phyloP scores from a whole-genome alignment of 2,329 filamentous ascomycete genomes.

The Fusarium sp. region DNA sequence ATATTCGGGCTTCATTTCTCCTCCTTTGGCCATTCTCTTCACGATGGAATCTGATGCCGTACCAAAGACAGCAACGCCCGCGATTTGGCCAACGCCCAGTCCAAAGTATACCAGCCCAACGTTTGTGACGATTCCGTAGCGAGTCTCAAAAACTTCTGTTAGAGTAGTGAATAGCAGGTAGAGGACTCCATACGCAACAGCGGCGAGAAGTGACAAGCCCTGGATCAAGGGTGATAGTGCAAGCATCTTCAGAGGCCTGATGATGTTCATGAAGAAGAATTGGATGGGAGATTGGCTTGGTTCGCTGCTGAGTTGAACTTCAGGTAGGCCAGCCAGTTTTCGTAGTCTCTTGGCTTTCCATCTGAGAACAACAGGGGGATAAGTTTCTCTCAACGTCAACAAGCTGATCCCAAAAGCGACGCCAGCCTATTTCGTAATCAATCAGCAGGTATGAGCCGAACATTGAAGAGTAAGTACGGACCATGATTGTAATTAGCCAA shows the following conservation, averaged over 20 bases:
- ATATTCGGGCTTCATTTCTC: conserved; percentile 28
- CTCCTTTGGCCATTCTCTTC: conserved; percentile 12
- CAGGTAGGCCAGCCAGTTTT: background rate
- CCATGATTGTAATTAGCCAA: background rate
- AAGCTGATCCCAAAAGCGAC: background rate
- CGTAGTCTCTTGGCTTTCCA: background rate
- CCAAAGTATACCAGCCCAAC: background rate
- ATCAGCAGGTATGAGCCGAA: background rate
- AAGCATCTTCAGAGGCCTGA: background rate
- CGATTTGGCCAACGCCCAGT: background rate
- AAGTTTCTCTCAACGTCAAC: background rate
- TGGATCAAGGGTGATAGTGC: background rate
- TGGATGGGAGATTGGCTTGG: background rate
- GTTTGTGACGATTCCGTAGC: background rate
- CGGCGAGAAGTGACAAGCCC: background rate
- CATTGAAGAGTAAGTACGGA: background rate
- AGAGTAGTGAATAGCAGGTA: conserved; percentile 52
- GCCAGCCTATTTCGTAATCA: background rate
- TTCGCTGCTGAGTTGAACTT: background rate
- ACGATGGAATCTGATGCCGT: conserved; percentile 21
- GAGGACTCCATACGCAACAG: conserved; percentile 59
- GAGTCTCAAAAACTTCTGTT: background rate
- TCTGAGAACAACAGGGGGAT: background rate
- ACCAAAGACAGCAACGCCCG: conserved; percentile 30
- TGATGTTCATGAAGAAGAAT: background rate